phyloP scores from a whole-genome alignment of 2,329 filamentous ascomycete species.

The Aspergillus clavatus region DNA sequence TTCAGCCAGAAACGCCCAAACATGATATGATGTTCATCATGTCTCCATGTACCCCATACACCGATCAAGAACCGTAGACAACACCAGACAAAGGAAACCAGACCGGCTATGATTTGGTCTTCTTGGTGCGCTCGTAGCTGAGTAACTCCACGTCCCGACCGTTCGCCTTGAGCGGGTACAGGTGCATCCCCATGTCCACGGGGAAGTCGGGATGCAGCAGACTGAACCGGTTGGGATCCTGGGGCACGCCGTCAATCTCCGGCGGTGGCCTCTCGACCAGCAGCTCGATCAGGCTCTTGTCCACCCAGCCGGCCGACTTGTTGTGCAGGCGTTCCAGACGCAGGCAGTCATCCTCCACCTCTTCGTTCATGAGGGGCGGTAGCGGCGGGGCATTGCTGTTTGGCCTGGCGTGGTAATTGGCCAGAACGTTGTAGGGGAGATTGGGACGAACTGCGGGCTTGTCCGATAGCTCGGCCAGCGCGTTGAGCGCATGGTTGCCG shows the following conservation, averaged over 20 bases:
- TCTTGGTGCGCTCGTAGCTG: slow-evolving; percentile 4
- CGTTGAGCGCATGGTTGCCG: slow-evolving; percentile 50
- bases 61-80: background rate
- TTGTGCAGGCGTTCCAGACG: slow-evolving; percentile 37
- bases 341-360: slow-evolving; percentile 44
- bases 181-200: slow-evolving; percentile 39
- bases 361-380: slow-evolving; percentile 43
- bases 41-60: background rate
- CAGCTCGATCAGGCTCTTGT: slow-evolving; percentile 37
- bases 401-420: slow-evolving; percentile 43
- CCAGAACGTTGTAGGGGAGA: slow-evolving; percentile 44
- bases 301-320: slow-evolving; percentile 40
- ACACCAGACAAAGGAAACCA: background rate
- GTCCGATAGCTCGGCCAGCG: slow-evolving; percentile 53
- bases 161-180: slow-evolving; percentile 29
- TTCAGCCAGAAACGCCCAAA: background rate
- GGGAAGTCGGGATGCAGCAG: slow-evolving; percentile 44
- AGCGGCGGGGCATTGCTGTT: slow-evolving; percentile 42
- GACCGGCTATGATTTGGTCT: background rate
- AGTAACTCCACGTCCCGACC: slow-evolving; percentile 1
- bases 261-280: slow-evolving; percentile 31
- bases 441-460: slow-evolving; percentile 44
- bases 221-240: slow-evolving; percentile 34
- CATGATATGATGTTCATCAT: background rate
- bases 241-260: slow-evolving; percentile 27